Percentiles rank a stretch among this genome's conserved stretches.
Evolutionary conservation across 106 monocot species (phyloP).

Genomic region (Dioscorea alata): DNA sequence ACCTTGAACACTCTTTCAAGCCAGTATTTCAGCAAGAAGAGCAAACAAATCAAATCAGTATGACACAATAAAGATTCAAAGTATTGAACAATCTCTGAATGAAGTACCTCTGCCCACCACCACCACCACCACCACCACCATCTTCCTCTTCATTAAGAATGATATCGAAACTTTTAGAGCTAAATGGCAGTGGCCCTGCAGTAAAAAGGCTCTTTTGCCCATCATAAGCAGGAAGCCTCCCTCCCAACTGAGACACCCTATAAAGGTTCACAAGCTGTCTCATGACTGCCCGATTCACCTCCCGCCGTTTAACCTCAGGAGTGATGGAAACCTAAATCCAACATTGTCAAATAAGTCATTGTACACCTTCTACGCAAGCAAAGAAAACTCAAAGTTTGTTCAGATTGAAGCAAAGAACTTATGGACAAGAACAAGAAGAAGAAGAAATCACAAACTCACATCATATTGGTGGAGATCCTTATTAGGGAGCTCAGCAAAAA

Average conservation of each 20-base stretch:
- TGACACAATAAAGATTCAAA: background rate
- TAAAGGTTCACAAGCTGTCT: constrained; percentile 49
- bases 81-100: background rate
- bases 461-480: constrained; percentile 92
- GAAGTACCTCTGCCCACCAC: constrained; percentile 28
- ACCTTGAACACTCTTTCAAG: constrained; percentile 46
- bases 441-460: constrained; percentile 23
- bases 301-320: constrained; percentile 70
- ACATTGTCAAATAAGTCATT: background rate
- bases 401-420: background rate
- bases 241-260: constrained; percentile 55
- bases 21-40: constrained; percentile 14
- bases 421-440: background rate
- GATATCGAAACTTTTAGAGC: constrained; percentile 55
- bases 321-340: constrained; percentile 60
- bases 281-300: constrained; percentile 84
- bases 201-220: constrained; percentile 90
- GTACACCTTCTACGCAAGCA: background rate
- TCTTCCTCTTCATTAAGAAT: constrained; percentile 70
- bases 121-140: constrained; percentile 14
- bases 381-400: background rate
- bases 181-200: constrained; percentile 74
- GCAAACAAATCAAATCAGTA: too few species aligned
- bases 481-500: constrained; percentile 68
- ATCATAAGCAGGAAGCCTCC: constrained; percentile 88